phyloP scores from a whole-genome alignment of 768 basidiomycete genomes.

The Clitopilus passeckerianus region DNA sequence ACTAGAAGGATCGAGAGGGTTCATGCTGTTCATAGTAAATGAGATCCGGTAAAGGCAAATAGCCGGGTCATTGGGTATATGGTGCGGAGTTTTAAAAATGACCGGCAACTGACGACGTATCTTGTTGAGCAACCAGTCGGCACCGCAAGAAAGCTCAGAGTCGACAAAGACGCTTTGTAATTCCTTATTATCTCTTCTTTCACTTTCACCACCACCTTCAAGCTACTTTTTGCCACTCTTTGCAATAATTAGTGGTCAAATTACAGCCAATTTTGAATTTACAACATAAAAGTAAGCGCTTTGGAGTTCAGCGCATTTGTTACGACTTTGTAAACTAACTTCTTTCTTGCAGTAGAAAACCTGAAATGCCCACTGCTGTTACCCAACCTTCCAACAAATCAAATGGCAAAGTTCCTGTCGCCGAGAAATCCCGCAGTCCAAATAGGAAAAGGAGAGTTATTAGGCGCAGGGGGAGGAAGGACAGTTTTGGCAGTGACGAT shows the following conservation, averaged over 20 bases:
- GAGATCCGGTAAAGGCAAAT: constrained; percentile 3
- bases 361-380: constrained; percentile 40
- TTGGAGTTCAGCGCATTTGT: constrained; percentile 24
- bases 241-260: not conserved
- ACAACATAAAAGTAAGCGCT: not conserved
- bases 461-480: constrained; percentile 60
- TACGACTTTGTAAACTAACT: not conserved
- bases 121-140: constrained; percentile 9
- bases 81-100: constrained; percentile 18
- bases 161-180: not conserved
- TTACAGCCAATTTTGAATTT: not conserved
- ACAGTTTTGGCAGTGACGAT: constrained; percentile 66
- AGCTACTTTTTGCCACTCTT: not conserved
- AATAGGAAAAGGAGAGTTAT: constrained; percentile 40
- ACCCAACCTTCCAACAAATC: constrained; percentile 28
- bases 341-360: not conserved
- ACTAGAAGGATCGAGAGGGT: constrained; percentile 31
- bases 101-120: constrained; percentile 13
- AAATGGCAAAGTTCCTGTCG: constrained; percentile 20
- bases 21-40: constrained; percentile 21
- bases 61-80: not conserved
- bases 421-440: constrained; percentile 27
- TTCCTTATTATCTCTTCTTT: not conserved
- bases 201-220: not conserved
- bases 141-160: constrained; percentile 10